phyloP scores from a whole-genome alignment of 2,329 filamentous ascomycete species.

The Xylaria sp. region DNA sequence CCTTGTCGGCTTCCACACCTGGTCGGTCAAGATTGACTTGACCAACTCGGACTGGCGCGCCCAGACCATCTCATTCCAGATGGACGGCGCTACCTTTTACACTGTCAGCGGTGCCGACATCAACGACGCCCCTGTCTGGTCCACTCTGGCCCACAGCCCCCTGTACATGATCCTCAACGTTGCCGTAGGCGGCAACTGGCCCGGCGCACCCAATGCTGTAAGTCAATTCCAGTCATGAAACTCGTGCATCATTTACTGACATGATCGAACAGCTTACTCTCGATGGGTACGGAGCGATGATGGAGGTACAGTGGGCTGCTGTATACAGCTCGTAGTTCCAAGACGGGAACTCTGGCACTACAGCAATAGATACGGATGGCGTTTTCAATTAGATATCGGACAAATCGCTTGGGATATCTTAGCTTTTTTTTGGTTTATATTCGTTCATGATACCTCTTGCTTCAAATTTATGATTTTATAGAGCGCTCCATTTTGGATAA shows the following conservation, averaged over 20 bases:
- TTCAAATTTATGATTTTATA: slow-evolving; percentile 28
- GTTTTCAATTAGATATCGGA: slow-evolving; percentile 37
- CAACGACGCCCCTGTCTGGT: slow-evolving; percentile 60
- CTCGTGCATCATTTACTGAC: slow-evolving; percentile 30
- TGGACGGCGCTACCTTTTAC: slow-evolving; percentile 58
- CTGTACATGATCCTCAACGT: slow-evolving; percentile 64
- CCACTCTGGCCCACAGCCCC: slow-evolving; percentile 59
- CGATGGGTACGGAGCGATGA: slow-evolving; percentile 49
- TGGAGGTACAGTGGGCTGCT: slow-evolving; percentile 49
- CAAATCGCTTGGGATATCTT: slow-evolving; percentile 22
- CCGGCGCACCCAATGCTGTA: slow-evolving; percentile 46
- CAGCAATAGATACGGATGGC: slow-evolving; percentile 35
- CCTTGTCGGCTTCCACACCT: slow-evolving; percentile 59
- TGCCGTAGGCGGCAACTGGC: slow-evolving; percentile 64
- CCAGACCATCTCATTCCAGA: slow-evolving; percentile 63
- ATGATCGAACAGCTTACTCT: slow-evolving; percentile 38
- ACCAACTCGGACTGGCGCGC: slow-evolving; percentile 56
- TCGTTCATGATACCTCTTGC: slow-evolving; percentile 46
- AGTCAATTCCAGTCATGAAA: slow-evolving; percentile 27
- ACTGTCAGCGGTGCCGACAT: slow-evolving; percentile 58
- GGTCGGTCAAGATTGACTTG: slow-evolving; percentile 62
- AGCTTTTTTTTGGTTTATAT: slow-evolving; percentile 22
- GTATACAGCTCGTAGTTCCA: slow-evolving; percentile 46
- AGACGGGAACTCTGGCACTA: neutral
- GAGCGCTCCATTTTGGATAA: slow-evolving; percentile 21